Base-by-base conservation (phyloP, 139 green algal species). In the Coelastrella sp. region DNA sequence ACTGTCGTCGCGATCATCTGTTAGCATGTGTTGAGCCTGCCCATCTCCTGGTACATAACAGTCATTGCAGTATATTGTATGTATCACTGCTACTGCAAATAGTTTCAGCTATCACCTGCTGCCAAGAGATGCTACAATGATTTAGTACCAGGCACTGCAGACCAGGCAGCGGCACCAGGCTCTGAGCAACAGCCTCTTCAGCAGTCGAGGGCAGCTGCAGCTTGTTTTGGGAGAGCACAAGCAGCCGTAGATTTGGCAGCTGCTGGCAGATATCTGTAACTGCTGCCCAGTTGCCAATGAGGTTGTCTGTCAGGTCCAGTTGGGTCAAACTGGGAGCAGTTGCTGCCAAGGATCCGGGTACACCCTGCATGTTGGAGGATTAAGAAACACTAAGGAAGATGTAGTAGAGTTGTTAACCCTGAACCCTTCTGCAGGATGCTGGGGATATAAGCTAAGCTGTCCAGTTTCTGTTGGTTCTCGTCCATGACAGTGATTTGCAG, bases 301-400 rank as follows among this genome's bases (percentile, higher is more conserved):
- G 92, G 91, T 98, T 98, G 80, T 91, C 93, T 49, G 93, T 94
- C 8, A 98, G 89, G 90, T 97, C 95, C 27, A 98, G 91, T 87
- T 96, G 92, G 8, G 70, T 79, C 0, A 98, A 85, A 20, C 70
- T 75, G 12, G 92, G 92, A 5, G 89, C 65, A 6, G 91, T n/a
- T 0, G 70, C 27, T 0, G 60, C 22, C 56, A 97, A 90, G 24
- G 87, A 78, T 0, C 68, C 84, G 0, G 91, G 4, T 19, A 87
- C 61, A 0, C 91, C 94, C 94, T 95, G 59, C 56, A 83, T 9
- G 8, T 70, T 17, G n/a, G 7, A 27, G 0, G 11, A 63, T 58
- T 6, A 49, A 49, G 35, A 49, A 49, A 49, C 3, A 1, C 3
- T 49, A 49, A 49, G 35, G 35, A 49, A 49, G 35, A 49, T 49